Evolutionary conservation across 2,329 filamentous ascomycete genomes (phyloP), one percentile per base, ranked within the genome.

Genomic region (Diaporthe nobilis): DNA sequence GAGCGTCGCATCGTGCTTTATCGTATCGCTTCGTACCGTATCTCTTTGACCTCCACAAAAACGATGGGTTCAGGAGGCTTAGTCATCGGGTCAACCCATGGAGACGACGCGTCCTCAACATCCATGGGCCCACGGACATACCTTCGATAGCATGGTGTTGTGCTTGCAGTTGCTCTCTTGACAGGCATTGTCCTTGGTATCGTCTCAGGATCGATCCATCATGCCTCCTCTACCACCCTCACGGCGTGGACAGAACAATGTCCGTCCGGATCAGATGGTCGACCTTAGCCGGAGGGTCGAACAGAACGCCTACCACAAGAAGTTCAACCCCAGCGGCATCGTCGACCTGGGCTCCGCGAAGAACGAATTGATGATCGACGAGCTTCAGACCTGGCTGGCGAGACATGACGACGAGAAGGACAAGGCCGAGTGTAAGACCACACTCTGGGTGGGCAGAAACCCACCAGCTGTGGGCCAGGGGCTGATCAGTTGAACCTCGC

Each of bases 201-300:
- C 31, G 22, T 25, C 28, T 10, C 22, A 15, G 28, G 55, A 37
- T 20, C 70, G 25, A 13, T 20, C 42, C 25, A 51, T 9, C 34
- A 76, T 76, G 75, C 42, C 57, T 74, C 51, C 75, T 12, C 49
- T 76, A 34, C 75, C 75, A 8, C 75, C 75, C 17, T 76, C 75
- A 7, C 44, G 39, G n/a, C 39, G 75, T 47, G 75, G 72, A 28
- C 75, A 75, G 61, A 39, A 61, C 57, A 76, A 76, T 51, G 73
- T 76, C 37, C 70, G 53, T 9, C 75, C 72, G 37, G 47, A 75
- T 22, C 67, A 61, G n/a, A 76, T 76, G 75, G 63, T 76, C 44
- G 75, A 76, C 61, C 67, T 75, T 34, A 75, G 73, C 28, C 58
- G 75, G 57, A 61, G 68, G 60, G 31, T 76, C 42, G 72, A 65